Percentiles rank a stretch among this genome's conserved stretches.
Evolutionary conservation across 306 rosid genomes (phyloP).

Genomic region (Senna tora): DNA sequence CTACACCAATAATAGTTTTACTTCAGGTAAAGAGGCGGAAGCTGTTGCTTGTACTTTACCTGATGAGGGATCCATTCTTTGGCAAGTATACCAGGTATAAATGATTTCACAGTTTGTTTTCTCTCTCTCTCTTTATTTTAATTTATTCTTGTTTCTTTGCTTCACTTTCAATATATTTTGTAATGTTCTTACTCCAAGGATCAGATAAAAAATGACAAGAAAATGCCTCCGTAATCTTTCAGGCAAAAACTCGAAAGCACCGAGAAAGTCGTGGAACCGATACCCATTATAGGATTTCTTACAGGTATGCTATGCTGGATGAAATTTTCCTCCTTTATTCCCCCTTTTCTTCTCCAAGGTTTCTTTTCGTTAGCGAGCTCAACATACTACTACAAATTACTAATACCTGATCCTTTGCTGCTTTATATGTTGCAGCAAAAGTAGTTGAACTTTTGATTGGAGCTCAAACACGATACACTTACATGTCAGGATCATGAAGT

Average conservation of each 20-base stretch:
- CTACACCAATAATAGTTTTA: constrained; percentile 26
- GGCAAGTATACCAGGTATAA: constrained; percentile 77
- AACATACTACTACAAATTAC: background rate
- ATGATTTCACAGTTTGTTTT: constrained; percentile 8
- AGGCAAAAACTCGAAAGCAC: constrained; percentile 81
- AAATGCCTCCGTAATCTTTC: constrained; percentile 9
- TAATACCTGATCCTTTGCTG: constrained; percentile 9
- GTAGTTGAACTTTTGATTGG: constrained; percentile 82
- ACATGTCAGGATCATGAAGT: constrained; percentile 81
- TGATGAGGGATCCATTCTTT: constrained; percentile 98
- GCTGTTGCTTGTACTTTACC: constrained; percentile 79
- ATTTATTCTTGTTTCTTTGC: background rate
- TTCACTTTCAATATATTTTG: constrained; percentile 5
- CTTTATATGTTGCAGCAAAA: constrained; percentile 58
- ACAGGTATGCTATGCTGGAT: constrained; percentile 60
- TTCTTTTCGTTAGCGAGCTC: constrained; percentile 22
- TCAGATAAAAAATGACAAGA: constrained; percentile 15
- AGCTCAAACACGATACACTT: constrained; percentile 90
- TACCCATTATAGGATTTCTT: constrained; percentile 83
- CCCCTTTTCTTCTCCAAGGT: constrained; percentile 10
- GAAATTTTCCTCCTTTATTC: constrained; percentile 22
- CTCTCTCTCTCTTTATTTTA: background rate
- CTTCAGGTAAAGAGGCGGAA: constrained; percentile 76
- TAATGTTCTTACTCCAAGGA: constrained; percentile 5
- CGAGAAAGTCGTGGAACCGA: constrained; percentile 65